Conservation (phyloP, 495 filamentous ascomycete species). For the Xylaria venustula region DNA sequence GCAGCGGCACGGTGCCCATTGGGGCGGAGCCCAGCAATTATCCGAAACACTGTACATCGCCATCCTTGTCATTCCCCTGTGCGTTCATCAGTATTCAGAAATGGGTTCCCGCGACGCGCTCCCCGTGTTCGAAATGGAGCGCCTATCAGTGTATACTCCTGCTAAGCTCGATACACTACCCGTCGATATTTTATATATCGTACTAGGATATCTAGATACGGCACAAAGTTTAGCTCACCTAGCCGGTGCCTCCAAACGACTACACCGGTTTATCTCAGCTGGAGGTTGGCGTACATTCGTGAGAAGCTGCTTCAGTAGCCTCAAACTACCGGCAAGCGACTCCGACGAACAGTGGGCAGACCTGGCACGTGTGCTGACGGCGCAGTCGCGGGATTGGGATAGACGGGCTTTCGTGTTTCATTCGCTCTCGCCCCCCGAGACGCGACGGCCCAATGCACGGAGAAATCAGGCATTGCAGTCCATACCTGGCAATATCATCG, state of each 20-base stretch:
- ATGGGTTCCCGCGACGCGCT: no score
- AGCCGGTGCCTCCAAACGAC: conserved; percentile 26
- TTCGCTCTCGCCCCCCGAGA: conserved; percentile 14
- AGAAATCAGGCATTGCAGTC: conserved; percentile 12
- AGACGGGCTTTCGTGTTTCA: conserved; percentile 34
- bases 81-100: no score
- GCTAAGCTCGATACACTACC: conserved; percentile 30
- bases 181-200: conserved; percentile 37
- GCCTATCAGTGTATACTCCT: background rate
- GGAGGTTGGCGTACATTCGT: conserved; percentile 47
- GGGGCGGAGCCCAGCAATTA: no score
- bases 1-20: no score
- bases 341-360: conserved; percentile 30
- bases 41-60: no score
- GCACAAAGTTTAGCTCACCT: conserved; percentile 37
- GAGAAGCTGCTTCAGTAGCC: conserved; percentile 33
- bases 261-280: conserved; percentile 26
- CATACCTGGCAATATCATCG: conserved; percentile 35
- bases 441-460: conserved; percentile 3
- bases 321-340: conserved; percentile 21
- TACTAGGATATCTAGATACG: conserved; percentile 37
- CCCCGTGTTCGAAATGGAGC: background rate
- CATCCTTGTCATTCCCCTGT: no score
- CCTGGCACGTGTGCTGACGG: conserved; percentile 38
- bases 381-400: conserved; percentile 46